These are phyloP conservation scores for Saccharomyces hybrid DNA, from an alignment of 1,139 yeast species.

Conservation along the genomic window DNA sequence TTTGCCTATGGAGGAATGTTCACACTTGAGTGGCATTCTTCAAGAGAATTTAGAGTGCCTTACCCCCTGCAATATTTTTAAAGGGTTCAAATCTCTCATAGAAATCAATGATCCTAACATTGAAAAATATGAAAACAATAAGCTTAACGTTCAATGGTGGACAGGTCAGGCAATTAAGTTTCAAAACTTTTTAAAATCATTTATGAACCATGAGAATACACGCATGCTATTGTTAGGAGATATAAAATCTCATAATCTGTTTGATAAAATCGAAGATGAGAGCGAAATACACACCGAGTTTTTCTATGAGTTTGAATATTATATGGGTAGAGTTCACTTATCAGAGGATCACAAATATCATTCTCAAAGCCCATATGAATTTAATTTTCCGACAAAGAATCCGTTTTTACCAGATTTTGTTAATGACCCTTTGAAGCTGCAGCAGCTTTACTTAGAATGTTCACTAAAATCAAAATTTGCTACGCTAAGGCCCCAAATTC, in stretches of 20 bases:
- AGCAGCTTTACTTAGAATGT: constrained; percentile 22
- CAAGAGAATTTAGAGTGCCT: constrained; percentile 31
- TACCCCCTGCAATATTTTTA: constrained; percentile 36
- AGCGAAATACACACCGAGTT: constrained; percentile 22
- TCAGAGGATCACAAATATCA: neutral
- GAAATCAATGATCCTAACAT: constrained; percentile 14
- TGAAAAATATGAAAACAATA: constrained; percentile 30
- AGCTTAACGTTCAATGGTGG: constrained; percentile 36
- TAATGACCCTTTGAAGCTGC: constrained; percentile 21
- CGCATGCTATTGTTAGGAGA: constrained; percentile 32
- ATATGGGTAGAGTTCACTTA: constrained; percentile 7
- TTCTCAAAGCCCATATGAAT: constrained; percentile 1
- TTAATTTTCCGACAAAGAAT: constrained; percentile 11
- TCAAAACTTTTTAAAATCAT: constrained; percentile 25
- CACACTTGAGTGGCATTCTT: constrained; percentile 32
- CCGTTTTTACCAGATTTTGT: constrained; percentile 31
- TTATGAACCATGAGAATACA: constrained; percentile 30
- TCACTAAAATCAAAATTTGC: constrained; percentile 28
- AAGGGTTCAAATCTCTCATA: constrained; percentile 35
- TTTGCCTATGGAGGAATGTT: constrained; percentile 41
- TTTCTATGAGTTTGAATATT: constrained; percentile 35
- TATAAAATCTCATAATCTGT: constrained; percentile 5
- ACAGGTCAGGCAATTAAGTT: constrained; percentile 32
- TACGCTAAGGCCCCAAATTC: constrained; percentile 30
- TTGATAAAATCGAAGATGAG: constrained; percentile 1